Evolutionary conservation across 2,329 filamentous ascomycete genomes (phyloP).

Genomic region (Ascochyta viciae-villosae): DNA sequence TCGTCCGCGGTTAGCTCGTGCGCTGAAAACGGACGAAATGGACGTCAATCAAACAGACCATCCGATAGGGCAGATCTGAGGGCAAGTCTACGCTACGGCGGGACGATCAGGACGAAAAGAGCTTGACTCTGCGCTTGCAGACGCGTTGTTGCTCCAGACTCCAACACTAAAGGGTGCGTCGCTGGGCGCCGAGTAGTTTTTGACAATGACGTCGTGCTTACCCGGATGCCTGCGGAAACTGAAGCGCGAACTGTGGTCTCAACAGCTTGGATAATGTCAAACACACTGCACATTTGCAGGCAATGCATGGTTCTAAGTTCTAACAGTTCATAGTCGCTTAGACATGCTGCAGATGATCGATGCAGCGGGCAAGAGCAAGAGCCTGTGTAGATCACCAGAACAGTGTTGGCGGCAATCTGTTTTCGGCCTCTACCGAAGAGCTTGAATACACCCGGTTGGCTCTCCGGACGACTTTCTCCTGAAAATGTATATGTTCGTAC

Average conservation of each 20-base stretch:
- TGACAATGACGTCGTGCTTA: conserved; percentile 10
- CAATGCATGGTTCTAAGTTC: background rate
- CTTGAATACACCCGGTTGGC: conserved; percentile 2
- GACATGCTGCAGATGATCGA: background rate
- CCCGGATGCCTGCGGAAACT: conserved; percentile 7
- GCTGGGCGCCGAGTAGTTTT: conserved; percentile 8
- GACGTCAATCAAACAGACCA: background rate
- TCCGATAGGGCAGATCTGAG: conserved; percentile 15
- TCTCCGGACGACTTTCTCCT: background rate
- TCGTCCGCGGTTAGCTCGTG: conserved; percentile 17
- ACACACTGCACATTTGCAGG: background rate
- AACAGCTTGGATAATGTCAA: background rate
- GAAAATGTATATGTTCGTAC: background rate
- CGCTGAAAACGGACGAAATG: conserved; percentile 24
- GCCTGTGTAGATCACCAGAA: conserved; percentile 15
- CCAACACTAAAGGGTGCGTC: conserved; percentile 3
- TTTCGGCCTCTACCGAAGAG: background rate
- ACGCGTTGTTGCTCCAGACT: conserved; percentile 15
- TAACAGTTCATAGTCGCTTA: background rate
- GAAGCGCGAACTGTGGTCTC: background rate
- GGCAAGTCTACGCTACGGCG: conserved; percentile 5
- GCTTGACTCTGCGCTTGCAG: conserved; percentile 11
- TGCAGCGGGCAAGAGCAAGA: background rate
- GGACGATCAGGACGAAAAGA: conserved; percentile 12
- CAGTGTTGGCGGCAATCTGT: background rate